phyloP scores from a whole-genome alignment of 441 rosid genomes.

The Croton setiger region DNA sequence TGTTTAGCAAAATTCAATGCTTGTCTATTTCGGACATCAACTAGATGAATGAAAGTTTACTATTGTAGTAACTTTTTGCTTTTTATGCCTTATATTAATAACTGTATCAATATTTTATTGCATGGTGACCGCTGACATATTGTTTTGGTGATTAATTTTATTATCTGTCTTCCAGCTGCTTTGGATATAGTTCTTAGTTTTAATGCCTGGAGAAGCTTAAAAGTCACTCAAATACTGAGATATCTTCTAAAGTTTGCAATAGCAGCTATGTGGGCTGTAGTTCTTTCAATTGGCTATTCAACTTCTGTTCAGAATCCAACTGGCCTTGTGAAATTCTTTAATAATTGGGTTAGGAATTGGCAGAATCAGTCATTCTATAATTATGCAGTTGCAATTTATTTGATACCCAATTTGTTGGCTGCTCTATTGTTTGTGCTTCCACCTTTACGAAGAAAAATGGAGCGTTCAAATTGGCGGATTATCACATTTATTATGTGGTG shows the following conservation, averaged over 20 bases:
- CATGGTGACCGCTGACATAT: constrained; percentile 13
- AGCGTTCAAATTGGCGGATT: constrained; percentile 77
- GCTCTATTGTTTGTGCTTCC: constrained; percentile 78
- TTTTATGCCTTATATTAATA: constrained; percentile 11
- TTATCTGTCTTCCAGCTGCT: constrained; percentile 50
- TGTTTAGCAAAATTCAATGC: too few species aligned
- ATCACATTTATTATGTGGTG: constrained; percentile 92
- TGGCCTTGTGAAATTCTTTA: constrained; percentile 67
- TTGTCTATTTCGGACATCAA: constrained; percentile 4
- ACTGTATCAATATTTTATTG: constrained; percentile 9
- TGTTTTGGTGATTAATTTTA: constrained; percentile 10
- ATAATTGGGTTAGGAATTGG: constrained; percentile 70
- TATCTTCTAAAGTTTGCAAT: constrained; percentile 72
- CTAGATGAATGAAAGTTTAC: constrained; percentile 5
- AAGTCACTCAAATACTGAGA: constrained; percentile 71
- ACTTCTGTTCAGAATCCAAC: constrained; percentile 72
- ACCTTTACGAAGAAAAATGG: constrained; percentile 74
- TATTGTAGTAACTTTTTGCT: constrained; percentile 9
- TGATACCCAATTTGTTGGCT: constrained; percentile 81
- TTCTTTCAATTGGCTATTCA: constrained; percentile 78
- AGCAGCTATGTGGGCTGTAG: constrained; percentile 87
- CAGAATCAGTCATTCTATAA: constrained; percentile 55
- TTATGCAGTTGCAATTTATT: constrained; percentile 78
- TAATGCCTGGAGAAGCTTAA: constrained; percentile 89
- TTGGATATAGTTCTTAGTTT: constrained; percentile 85